Evolutionary conservation across 345 rosid genomes (phyloP), one percentile per base, ranked within the genome.

Genomic region (Murraya paniculata): DNA sequence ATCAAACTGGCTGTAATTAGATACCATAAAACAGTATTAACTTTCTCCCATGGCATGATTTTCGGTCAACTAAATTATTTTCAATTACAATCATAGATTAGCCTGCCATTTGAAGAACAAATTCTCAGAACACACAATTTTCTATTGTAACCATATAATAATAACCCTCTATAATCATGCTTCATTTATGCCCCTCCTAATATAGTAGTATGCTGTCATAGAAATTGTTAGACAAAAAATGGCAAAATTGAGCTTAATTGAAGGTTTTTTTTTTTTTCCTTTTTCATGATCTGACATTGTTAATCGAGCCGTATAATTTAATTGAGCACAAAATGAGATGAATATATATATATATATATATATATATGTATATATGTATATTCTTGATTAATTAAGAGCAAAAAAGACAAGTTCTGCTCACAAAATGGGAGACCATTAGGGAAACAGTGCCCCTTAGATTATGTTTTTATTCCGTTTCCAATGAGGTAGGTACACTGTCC

Each of bases 371-470:
- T n/a, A n/a, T n/a, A n/a, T n/a, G n/a, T n/a, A n/a, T n/a, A n/a
- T n/a, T 19, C 39, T 64, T 14, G 7, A 6, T 18, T 64, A 80
- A 70, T 58, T 78, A 68, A 58, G 77, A 72, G 45, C 66, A 65
- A 35, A 85, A 65, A 76, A 77, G 82, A 79, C 84, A 82, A 83
- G 77, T 21, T 72, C 2, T 90, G 93, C 82, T 57, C n/a, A 25
- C 84, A 55, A 75, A 75, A 85, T 64, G 59, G 85, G 88, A 82
- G 89, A 89, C 92, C 87, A 73, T n/a, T 71, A 30, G 64, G 80
- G 81, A 58, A 83, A 74, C 85, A 78, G 19, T 64, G 45, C 72
- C 81, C 81, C 78, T 72, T 41, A 66, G 76, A 73, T 79, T 75
- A 58, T 30, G 75, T 35, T 77, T 79, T 79, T 75, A 38, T 36